Evolutionary conservation across 805 yeast species (phyloP).

Genomic region (Ogataea nitratoaversa): DNA sequence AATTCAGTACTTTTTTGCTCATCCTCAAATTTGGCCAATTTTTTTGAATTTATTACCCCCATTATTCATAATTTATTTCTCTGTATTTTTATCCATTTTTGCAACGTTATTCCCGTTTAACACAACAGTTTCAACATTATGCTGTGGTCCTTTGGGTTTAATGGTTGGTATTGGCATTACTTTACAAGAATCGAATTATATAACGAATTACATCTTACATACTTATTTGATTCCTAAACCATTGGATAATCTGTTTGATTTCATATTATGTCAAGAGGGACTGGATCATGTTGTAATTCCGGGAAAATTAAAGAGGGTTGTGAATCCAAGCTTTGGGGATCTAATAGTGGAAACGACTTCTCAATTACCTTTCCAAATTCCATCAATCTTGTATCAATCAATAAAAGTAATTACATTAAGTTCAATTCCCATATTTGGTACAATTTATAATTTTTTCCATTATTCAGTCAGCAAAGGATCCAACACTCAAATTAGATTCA

Average conservation of each 20-base stretch:
- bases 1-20: constrained; percentile 20
- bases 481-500: constrained; percentile 17
- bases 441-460: constrained; percentile 16
- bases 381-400: constrained; percentile 6
- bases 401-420: constrained; percentile 16
- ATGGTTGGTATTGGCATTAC: constrained; percentile 21
- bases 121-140: constrained; percentile 14
- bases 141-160: constrained; percentile 28
- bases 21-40: constrained; percentile 25
- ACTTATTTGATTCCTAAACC: constrained; percentile 24
- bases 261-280: constrained; percentile 25
- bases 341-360: constrained; percentile 10
- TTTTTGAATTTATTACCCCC: constrained; percentile 23
- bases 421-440: constrained; percentile 24
- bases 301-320: constrained; percentile 30
- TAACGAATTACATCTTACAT: constrained; percentile 22
- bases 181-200: constrained; percentile 22
- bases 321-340: constrained; percentile 24
- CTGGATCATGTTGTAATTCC: constrained; percentile 28
- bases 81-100: constrained; percentile 17
- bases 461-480: constrained; percentile 16
- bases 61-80: constrained; percentile 16
- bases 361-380: constrained; percentile 16
- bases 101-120: constrained; percentile 23
- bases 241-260: constrained; percentile 24